Evolutionary conservation across 2,329 filamentous ascomycete genomes (phyloP).

Genomic region (Hypomyces perniciosus): DNA sequence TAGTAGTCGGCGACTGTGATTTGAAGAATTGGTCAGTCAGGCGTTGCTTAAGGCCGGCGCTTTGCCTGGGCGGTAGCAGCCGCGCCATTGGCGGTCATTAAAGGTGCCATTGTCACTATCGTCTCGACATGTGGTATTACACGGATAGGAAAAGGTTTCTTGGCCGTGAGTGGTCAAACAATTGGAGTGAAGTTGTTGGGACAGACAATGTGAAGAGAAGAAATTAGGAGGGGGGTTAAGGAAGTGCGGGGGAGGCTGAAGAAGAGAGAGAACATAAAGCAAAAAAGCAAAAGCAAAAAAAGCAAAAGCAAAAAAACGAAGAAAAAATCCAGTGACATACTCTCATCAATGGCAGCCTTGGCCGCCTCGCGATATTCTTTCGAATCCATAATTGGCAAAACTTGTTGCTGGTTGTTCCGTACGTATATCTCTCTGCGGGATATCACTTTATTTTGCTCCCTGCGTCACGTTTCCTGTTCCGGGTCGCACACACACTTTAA

Average conservation of each 20-base stretch:
- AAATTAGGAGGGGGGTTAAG: conserved; percentile 9
- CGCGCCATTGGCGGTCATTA: background rate
- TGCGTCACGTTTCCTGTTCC: no score
- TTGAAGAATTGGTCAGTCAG: background rate
- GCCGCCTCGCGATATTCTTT: conserved; percentile 73
- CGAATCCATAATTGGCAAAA: conserved; percentile 58
- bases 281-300: background rate
- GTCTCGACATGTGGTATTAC: background rate
- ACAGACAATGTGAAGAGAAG: background rate
- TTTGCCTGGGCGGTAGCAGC: background rate
- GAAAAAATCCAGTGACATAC: conserved; percentile 41
- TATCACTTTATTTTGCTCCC: background rate
- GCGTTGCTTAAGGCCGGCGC: background rate
- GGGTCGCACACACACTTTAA: no score
- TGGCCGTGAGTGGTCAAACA: background rate
- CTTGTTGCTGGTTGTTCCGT: background rate
- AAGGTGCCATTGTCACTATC: background rate
- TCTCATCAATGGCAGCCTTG: conserved; percentile 74
- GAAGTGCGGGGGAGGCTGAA: background rate
- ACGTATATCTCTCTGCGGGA: background rate
- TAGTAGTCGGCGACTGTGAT: conserved; percentile 74
- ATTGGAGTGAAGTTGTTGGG: no score
- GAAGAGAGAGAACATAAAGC: background rate
- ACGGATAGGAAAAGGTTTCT: background rate
- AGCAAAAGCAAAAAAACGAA: background rate